phyloP scores from a whole-genome alignment of 2,329 filamentous ascomycete genomes.

The Penicillium concentricum region DNA sequence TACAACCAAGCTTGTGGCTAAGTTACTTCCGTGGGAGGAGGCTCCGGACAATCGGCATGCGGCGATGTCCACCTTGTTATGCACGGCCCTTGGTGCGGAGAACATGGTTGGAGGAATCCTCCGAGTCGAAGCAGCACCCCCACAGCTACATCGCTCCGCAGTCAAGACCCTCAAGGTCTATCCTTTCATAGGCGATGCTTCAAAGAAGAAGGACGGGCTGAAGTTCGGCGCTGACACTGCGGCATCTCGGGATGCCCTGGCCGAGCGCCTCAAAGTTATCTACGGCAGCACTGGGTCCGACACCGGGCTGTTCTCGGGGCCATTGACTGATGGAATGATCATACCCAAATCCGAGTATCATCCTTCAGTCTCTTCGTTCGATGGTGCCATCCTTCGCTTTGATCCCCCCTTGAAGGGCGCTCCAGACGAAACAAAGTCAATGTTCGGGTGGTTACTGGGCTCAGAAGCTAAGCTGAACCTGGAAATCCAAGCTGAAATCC shows the following conservation, averaged over 20 bases:
- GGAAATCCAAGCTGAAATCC: slow-evolving; percentile 72
- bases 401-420: slow-evolving; percentile 55
- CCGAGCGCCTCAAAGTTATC: slow-evolving; percentile 68
- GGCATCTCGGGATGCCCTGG: slow-evolving; percentile 72
- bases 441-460: slow-evolving; percentile 68
- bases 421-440: slow-evolving; percentile 32
- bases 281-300: slow-evolving; percentile 62
- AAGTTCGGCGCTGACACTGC: slow-evolving; percentile 88
- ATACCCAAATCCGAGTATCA: slow-evolving; percentile 61
- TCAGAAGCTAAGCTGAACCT: slow-evolving; percentile 71
- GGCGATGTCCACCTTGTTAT: slow-evolving; percentile 75
- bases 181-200: slow-evolving; percentile 65
- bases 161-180: slow-evolving; percentile 72
- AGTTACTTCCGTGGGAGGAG: slow-evolving; percentile 76
- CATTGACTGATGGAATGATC: slow-evolving; percentile 84
- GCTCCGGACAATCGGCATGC: slow-evolving; percentile 78
- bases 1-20: slow-evolving; percentile 71
- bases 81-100: slow-evolving; percentile 67
- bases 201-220: slow-evolving; percentile 63
- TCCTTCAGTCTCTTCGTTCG: slow-evolving; percentile 63
- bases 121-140: slow-evolving; percentile 78
- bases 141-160: slow-evolving; percentile 65
- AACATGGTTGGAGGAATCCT: slow-evolving; percentile 82
- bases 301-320: slow-evolving; percentile 71
- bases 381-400: slow-evolving; percentile 80